These are phyloP conservation scores for Tuber melanosporum DNA, from an alignment of 495 filamentous ascomycete species.

Conservation along the genomic window DNA sequence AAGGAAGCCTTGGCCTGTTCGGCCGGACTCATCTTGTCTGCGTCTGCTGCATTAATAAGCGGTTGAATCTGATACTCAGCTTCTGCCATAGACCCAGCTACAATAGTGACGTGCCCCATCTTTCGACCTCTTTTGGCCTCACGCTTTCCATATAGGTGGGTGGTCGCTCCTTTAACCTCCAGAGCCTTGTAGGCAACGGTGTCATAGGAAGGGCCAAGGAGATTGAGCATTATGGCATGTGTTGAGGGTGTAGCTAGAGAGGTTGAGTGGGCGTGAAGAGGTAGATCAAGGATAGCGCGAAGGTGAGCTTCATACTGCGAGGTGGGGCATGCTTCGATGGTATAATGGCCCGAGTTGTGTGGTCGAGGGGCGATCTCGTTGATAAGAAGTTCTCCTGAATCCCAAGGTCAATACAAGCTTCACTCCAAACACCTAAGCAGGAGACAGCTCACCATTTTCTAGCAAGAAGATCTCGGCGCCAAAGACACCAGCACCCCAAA, in stretches of 20 bases:
- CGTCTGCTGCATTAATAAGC: conserved; percentile 57
- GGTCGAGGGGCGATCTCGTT: conserved; percentile 94
- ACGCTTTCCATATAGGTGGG: conserved; percentile 91
- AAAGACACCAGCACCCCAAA: conserved; percentile 87
- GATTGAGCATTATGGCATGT: conserved; percentile 88
- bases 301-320: conserved; percentile 92
- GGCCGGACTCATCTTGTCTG: conserved; percentile 38
- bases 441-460: conserved; percentile 55
- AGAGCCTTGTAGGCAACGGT: conserved; percentile 59
- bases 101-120: conserved; percentile 87
- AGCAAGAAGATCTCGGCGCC: conserved; percentile 95
- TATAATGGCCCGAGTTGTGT: conserved; percentile 96
- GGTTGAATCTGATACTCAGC: conserved; percentile 64
- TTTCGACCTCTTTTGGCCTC: conserved; percentile 78
- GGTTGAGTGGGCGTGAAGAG: conserved; percentile 57
- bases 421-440: neutral
- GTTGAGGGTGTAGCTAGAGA: conserved; percentile 54
- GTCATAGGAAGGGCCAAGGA: conserved; percentile 78
- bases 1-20: conserved; percentile 43
- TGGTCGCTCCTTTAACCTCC: conserved; percentile 54
- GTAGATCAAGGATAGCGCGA: conserved; percentile 73
- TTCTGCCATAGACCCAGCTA: conserved; percentile 60
- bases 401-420: neutral
- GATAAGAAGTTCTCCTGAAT: conserved; percentile 56
- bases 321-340: conserved; percentile 79